These are phyloP conservation scores for Hylodesmum podocarpum DNA, from an alignment of 306 rosid species.

Conservation along the genomic window DNA sequence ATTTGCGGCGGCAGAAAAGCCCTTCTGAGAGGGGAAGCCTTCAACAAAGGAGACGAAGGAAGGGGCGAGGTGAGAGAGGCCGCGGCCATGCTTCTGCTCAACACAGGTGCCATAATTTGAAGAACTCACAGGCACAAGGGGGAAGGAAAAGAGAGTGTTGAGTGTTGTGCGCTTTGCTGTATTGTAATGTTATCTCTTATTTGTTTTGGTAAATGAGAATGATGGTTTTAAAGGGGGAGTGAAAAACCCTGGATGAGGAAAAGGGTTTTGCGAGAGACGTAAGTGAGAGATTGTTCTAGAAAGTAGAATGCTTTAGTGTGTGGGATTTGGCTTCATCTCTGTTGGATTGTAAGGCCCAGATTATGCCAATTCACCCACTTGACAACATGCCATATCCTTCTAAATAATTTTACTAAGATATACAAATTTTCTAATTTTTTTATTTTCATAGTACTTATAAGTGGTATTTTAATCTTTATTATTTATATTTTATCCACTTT, in stretches of 20 bases:
- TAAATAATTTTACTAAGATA: too few relatives aligned
- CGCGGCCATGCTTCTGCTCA: constrained; percentile 62
- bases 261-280: constrained; percentile 34
- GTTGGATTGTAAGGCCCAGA: constrained; percentile 11
- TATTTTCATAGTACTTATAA: too few relatives aligned
- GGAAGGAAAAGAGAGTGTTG: not conserved
- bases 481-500: too few relatives aligned
- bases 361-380: constrained; percentile 25
- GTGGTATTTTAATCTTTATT: too few relatives aligned
- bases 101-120: constrained; percentile 71
- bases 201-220: not conserved
- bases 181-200: not conserved
- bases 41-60: constrained; percentile 49
- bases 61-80: constrained; percentile 63
- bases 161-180: not conserved
- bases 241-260: not conserved
- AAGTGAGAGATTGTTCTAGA: constrained; percentile 41
- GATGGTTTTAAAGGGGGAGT: not conserved
- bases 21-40: constrained; percentile 41
- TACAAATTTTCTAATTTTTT: too few relatives aligned
- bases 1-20: constrained; percentile 61
- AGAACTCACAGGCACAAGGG: not conserved
- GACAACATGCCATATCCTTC: not conserved
- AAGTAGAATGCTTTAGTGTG: too few relatives aligned
- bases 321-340: not conserved